These are phyloP conservation scores for Mycotypha africana DNA, from an alignment of 371 early-diverging fungal genomes.

Conservation along the genomic window DNA sequence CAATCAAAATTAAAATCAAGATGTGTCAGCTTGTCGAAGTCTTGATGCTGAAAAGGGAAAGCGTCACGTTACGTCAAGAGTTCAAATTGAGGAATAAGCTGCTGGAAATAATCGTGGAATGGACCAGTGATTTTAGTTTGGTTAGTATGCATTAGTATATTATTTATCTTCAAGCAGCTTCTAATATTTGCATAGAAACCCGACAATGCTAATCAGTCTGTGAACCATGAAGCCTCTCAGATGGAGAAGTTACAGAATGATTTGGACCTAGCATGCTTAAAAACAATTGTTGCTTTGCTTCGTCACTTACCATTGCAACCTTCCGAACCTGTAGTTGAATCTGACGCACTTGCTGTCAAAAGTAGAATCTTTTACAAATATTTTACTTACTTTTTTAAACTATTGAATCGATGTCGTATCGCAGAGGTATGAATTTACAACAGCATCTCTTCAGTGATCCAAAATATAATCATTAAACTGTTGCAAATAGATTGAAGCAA, in stretches of 20 bases:
- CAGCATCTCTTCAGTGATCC: neutral
- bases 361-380: slow-evolving; percentile 73
- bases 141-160: slow-evolving; percentile 23
- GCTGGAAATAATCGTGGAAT: slow-evolving; percentile 72
- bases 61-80: slow-evolving; percentile 73
- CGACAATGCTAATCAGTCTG: slow-evolving; percentile 13
- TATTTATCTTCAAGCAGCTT: no score
- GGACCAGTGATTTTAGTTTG: slow-evolving; percentile 74
- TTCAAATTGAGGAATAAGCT: slow-evolving; percentile 77
- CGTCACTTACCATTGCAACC: slow-evolving; percentile 78
- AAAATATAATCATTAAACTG: neutral
- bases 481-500: slow-evolving; percentile 10
- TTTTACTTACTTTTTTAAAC: slow-evolving; percentile 77
- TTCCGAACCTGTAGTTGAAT: slow-evolving; percentile 49
- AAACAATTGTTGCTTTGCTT: slow-evolving; percentile 71
- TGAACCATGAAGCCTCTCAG: slow-evolving; percentile 32
- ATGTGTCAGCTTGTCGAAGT: slow-evolving; percentile 80
- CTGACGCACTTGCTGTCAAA: slow-evolving; percentile 55
- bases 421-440: slow-evolving; percentile 29
- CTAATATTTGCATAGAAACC: slow-evolving; percentile 14
- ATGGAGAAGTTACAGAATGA: slow-evolving; percentile 64
- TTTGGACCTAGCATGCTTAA: slow-evolving; percentile 73
- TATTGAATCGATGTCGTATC: slow-evolving; percentile 74
- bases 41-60: slow-evolving; percentile 68
- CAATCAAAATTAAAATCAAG: slow-evolving; percentile 70